Base-by-base conservation (phyloP, 345 rosid species). In the Eucalyptus marginata region DNA sequence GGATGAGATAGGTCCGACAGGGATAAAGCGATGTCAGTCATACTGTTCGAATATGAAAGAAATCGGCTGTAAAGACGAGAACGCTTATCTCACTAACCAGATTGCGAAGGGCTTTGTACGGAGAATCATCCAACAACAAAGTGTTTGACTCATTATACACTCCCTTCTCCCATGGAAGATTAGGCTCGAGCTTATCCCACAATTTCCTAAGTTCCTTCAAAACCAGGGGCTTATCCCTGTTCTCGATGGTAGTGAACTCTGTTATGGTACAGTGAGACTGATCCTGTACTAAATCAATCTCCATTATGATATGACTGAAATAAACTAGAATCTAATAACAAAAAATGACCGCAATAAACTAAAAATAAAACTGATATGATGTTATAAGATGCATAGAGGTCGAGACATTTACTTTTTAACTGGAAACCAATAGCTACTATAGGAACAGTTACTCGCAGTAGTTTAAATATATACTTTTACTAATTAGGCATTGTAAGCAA, bases 51-150 rank as follows among this genome's bases (percentile, higher is more conserved):
- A 76, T 76, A 76, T 76, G 27, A 76, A 49, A 7, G 4, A 76
- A 40, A 76, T 20, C 84, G 40, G 29, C 29, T 2, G 29, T 18
- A 76, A 40, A 68, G 54, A 50, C 13, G 16, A 11, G 68, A 64
- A 7, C 12, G 58, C 31, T 31, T 31, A 24, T 87, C 49, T 49
- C 10, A 88, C 92, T 92, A 91, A 97, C 98, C 33, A 98, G 97
- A 93, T 97, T 97, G 88, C 95, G 95, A 91, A 97, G 91, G 46
- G 98, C 96, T 89, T 97, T 98, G 90, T 98, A 93, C 4, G 98
- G 98, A 51, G 98, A 97, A 91, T 97, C 99, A 86, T 97, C 99
- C 91, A 97, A 71, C 89, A 97, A 87, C 87, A 96, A 90, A 12
- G 99, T 98, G 92, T 98, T 97, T 84, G 95, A 92, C 91, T 95